Evolutionary conservation across 2,329 filamentous ascomycete species (phyloP).

Genomic region (Stagonosporopsis rhizophila): DNA sequence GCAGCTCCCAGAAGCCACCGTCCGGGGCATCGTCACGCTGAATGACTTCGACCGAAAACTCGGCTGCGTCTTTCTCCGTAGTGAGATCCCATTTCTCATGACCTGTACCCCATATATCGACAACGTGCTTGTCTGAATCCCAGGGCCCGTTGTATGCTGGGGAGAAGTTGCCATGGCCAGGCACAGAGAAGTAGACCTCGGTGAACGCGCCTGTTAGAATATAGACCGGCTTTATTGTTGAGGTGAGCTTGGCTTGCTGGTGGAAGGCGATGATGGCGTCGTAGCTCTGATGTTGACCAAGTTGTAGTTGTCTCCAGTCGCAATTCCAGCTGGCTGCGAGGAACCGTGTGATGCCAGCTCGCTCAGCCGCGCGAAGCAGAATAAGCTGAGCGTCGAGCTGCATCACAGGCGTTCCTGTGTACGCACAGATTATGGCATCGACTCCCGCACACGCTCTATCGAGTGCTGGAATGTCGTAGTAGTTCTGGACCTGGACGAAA

Average conservation of each 20-base stretch:
- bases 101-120: too few relatives aligned
- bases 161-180: too few relatives aligned
- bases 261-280: background rate
- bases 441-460: background rate
- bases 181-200: background rate
- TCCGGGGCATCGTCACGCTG: too few relatives aligned
- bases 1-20: too few relatives aligned
- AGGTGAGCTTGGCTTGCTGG: background rate
- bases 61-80: too few relatives aligned
- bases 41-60: too few relatives aligned
- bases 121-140: background rate
- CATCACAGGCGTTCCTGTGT: background rate
- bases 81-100: too few relatives aligned
- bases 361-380: background rate
- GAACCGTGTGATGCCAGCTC: background rate
- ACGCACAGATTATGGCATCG: background rate
- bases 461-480: background rate
- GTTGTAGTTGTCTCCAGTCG: background rate
- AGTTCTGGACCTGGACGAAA: background rate
- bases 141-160: background rate
- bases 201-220: background rate
- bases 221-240: background rate
- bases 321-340: background rate
- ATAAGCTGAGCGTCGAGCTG: background rate
- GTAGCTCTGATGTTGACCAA: background rate